Percentiles rank a stretch among this genome's conserved stretches.
Evolutionary conservation across 345 rosid species (phyloP).

Genomic region (Litchi chinensis): DNA sequence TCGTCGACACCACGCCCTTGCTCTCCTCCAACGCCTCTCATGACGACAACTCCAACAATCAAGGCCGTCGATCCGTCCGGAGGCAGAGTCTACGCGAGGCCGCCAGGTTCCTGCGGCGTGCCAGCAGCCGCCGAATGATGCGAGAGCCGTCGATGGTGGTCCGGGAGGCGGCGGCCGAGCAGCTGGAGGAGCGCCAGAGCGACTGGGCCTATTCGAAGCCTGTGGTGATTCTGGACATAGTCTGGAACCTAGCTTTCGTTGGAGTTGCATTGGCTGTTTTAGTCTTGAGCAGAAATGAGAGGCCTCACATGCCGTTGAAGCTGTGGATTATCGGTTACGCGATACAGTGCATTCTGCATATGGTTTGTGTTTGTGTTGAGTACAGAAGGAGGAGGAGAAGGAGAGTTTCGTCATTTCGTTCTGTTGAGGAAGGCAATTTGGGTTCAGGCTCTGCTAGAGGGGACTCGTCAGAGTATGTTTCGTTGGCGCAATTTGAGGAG

Average conservation of each 20-base stretch:
- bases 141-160: conserved; percentile 94
- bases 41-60: conserved; percentile 18
- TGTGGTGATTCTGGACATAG: conserved; percentile 74
- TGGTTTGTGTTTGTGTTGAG: conserved; percentile 81
- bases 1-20: conserved; percentile 69
- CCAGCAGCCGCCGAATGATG: conserved; percentile 89
- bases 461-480: conserved; percentile 54
- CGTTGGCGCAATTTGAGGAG: conserved; percentile 63
- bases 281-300: conserved; percentile 63
- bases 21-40: conserved; percentile 37
- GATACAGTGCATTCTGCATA: conserved; percentile 79
- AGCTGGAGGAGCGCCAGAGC: conserved; percentile 95
- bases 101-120: conserved; percentile 78
- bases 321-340: conserved; percentile 85
- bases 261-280: conserved; percentile 66
- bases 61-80: conserved; percentile 48
- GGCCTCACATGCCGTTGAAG: conserved; percentile 74
- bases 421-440: conserved; percentile 34
- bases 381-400: conserved; percentile 70
- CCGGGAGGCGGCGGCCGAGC: conserved; percentile 94
- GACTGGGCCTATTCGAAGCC: conserved; percentile 99
- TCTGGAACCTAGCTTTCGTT: conserved; percentile 89
- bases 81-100: conserved; percentile 82
- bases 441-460: conserved; percentile 46
- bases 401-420: conserved; percentile 25